Evolutionary conservation across 139 green algal genomes (phyloP).

Genomic region (Eudorina sp.): DNA sequence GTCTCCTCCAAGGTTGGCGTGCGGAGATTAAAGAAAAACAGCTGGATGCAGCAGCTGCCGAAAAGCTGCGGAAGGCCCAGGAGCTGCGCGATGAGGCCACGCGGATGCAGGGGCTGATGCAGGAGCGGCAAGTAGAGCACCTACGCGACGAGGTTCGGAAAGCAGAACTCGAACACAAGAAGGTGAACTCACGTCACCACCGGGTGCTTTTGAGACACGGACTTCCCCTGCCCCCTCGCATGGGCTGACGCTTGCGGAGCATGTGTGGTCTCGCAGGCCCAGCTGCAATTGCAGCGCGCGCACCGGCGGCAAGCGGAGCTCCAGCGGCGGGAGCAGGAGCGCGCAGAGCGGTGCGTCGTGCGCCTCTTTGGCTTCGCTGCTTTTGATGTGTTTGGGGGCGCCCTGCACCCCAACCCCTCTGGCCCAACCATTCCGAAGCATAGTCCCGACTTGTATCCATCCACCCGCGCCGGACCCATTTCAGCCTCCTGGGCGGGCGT

Average conservation of each 20-base stretch:
- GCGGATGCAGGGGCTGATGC: not conserved
- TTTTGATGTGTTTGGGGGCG: too few species aligned
- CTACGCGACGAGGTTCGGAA: conserved; percentile 23
- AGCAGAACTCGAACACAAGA: conserved; percentile 47
- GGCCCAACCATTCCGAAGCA: too few species aligned
- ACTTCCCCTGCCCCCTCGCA: not conserved
- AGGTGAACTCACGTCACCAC: too few species aligned
- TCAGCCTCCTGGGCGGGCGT: too few species aligned
- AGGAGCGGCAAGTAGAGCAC: conserved; percentile 18
- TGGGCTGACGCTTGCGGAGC: too few species aligned
- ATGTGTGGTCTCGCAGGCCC: conserved; percentile 16
- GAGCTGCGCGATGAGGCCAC: not conserved
- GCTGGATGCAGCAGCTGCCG: not conserved
- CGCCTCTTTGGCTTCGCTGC: not conserved
- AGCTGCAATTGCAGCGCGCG: conserved; percentile 17
- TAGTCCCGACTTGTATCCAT: too few species aligned
- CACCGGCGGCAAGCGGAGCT: not conserved
- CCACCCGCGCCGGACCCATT: too few species aligned
- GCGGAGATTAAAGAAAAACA: conserved; percentile 20
- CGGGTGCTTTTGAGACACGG: not conserved
- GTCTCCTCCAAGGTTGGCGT: conserved; percentile 18
- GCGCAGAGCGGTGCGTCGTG: conserved; percentile 14
- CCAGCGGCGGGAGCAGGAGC: not conserved
- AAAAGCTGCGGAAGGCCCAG: not conserved
- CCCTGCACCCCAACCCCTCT: too few species aligned